Conservation (phyloP, 2,329 filamentous ascomycete genomes). For the Parafenestella ontariensis region DNA sequence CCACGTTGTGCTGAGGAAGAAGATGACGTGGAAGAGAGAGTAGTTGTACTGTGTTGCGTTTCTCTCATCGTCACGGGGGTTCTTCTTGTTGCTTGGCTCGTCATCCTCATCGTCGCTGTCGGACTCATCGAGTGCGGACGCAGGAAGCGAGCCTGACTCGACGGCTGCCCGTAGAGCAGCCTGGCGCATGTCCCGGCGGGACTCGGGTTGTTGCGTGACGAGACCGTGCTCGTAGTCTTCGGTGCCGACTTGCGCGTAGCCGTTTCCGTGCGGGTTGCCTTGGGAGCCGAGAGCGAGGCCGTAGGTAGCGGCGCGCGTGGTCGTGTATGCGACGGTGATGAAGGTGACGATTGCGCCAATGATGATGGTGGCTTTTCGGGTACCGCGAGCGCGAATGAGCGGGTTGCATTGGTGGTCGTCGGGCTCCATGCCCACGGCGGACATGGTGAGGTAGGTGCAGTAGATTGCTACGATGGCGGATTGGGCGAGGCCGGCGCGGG, state of each 20-base stretch:
- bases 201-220: conserved; percentile 82
- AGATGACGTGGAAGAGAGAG: conserved; percentile 94
- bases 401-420: conserved; percentile 96
- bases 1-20: conserved; percentile 95
- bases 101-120: conserved; percentile 71
- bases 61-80: conserved; percentile 85
- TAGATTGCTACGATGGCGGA: conserved; percentile 97
- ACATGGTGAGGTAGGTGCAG: conserved; percentile 98
- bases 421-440: conserved; percentile 97
- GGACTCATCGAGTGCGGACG: conserved; percentile 82
- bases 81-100: conserved; percentile 57
- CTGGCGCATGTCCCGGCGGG: conserved; percentile 87
- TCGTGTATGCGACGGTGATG: conserved; percentile 96
- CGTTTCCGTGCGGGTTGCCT: conserved; percentile 60
- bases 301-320: conserved; percentile 93
- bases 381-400: conserved; percentile 82
- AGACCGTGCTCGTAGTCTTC: conserved; percentile 83
- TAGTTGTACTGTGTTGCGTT: conserved; percentile 95
- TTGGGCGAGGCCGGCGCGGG: conserved; percentile 93
- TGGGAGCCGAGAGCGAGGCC: conserved; percentile 75
- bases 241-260: conserved; percentile 66
- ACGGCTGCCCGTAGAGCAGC: conserved; percentile 91
- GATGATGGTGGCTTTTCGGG: conserved; percentile 87
- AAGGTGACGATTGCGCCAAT: conserved; percentile 95
- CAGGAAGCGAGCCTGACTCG: conserved; percentile 88